Conservation (phyloP, 2,329 filamentous ascomycete genomes). For the Epichloe baconii region DNA sequence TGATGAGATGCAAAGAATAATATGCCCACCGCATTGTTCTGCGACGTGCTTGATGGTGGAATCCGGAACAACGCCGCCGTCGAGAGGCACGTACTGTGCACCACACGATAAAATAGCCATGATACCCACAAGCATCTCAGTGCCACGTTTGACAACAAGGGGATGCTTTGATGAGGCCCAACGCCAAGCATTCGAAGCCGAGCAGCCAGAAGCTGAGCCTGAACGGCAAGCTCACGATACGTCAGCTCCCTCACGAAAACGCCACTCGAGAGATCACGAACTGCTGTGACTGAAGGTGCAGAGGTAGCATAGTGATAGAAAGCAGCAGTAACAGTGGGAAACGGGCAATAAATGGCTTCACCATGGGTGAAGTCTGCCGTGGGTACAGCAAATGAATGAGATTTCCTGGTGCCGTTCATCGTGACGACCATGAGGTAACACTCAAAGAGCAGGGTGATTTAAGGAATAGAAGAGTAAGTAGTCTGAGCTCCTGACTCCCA, state of each 20-base stretch:
- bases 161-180: slow-evolving; percentile 32
- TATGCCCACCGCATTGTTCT: slow-evolving; percentile 27
- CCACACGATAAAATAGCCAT: slow-evolving; percentile 42
- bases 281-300: slow-evolving; percentile 25
- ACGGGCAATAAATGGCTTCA: slow-evolving; percentile 16
- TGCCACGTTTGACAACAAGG: slow-evolving; percentile 40
- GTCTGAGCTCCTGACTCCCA: slow-evolving; percentile 1
- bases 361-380: slow-evolving; percentile 7
- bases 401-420: slow-evolving; percentile 7
- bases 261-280: slow-evolving; percentile 22
- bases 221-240: slow-evolving; percentile 30
- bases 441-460: slow-evolving; percentile 1
- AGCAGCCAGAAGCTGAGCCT: slow-evolving; percentile 28
- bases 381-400: slow-evolving; percentile 2
- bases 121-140: slow-evolving; percentile 45
- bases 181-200: slow-evolving; percentile 27
- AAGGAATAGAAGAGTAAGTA: slow-evolving; percentile 1
- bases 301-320: slow-evolving; percentile 25
- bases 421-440: slow-evolving; percentile 3
- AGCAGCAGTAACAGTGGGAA: slow-evolving; percentile 25
- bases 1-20: slow-evolving; percentile 34
- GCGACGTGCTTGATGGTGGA: slow-evolving; percentile 36
- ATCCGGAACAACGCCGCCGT: slow-evolving; percentile 39
- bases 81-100: slow-evolving; percentile 46
- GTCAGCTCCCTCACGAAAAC: slow-evolving; percentile 21